These are phyloP conservation scores for Pascua sp. DNA, from an alignment of 1,284 basidiomycete genomes.

Conservation along the genomic window DNA sequence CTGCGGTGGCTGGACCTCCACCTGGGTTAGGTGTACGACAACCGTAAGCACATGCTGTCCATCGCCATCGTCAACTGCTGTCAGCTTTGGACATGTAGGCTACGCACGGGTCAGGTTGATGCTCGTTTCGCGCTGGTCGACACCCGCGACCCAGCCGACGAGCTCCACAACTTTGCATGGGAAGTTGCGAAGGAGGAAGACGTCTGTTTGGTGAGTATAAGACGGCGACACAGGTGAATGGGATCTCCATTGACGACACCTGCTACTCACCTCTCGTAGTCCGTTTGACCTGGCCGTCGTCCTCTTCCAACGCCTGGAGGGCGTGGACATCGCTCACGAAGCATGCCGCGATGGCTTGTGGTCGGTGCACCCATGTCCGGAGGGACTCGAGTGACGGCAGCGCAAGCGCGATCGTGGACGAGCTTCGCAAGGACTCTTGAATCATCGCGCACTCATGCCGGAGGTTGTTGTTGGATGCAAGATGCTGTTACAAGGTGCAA, in stretches of 20 bases:
- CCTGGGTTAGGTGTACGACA: constrained; percentile 20
- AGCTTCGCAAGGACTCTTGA: neutral
- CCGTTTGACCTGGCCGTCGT: neutral
- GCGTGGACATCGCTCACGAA: constrained; percentile 33
- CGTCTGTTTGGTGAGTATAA: constrained; percentile 20
- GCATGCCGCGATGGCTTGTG: constrained; percentile 38
- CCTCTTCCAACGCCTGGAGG: constrained; percentile 17
- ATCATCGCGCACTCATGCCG: no score
- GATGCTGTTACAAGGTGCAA: neutral
- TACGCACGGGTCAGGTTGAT: constrained; percentile 30
- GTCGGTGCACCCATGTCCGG: constrained; percentile 36
- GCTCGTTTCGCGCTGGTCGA: constrained; percentile 33
- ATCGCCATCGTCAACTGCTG: constrained; percentile 42
- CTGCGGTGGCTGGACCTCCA: neutral
- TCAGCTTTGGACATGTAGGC: neutral
- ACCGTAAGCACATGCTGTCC: constrained; percentile 29
- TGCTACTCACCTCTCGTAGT: constrained; percentile 10
- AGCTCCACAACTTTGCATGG: constrained; percentile 41
- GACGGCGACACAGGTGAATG: no score
- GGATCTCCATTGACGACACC: no score
- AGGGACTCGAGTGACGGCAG: constrained; percentile 26
- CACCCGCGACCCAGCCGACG: constrained; percentile 42
- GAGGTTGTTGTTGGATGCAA: neutral
- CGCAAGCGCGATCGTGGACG: constrained; percentile 1
- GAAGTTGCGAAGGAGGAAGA: constrained; percentile 35